A percentile compares a stretch with the other conserved stretches of the same genome.
phyloP scores from a whole-genome alignment of 148 eudicot species.

The Cornus kousa region DNA sequence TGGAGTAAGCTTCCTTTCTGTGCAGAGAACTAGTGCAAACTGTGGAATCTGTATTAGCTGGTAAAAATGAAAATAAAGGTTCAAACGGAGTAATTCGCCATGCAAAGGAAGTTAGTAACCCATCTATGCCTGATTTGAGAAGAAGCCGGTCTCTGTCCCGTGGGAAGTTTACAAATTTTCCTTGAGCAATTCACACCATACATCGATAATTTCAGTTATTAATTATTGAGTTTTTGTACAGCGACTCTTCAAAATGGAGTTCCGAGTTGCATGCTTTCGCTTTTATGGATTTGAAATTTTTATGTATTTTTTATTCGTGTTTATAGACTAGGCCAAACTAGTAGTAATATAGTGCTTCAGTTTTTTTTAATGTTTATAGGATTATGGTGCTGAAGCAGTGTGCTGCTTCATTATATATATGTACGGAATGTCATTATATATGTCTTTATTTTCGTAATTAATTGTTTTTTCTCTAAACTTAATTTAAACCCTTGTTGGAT shows the following conservation, averaged over 20 bases:
- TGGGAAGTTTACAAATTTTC: slow-evolving; percentile 54
- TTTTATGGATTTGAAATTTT: background rate
- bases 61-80: slow-evolving; percentile 41
- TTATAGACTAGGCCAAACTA: no score
- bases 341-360: background rate
- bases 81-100: slow-evolving; percentile 33
- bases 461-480: no score
- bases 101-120: slow-evolving; percentile 45
- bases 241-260: background rate
- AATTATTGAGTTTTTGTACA: slow-evolving; percentile 19
- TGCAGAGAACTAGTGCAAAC: slow-evolving; percentile 49
- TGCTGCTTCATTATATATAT: no score
- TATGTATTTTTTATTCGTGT: no score
- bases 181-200: slow-evolving; percentile 23
- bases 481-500: no score
- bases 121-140: slow-evolving; percentile 42
- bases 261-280: background rate
- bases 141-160: slow-evolving; percentile 88
- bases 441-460: no score
- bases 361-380: background rate
- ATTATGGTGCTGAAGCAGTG: no score
- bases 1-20: background rate
- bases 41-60: slow-evolving; percentile 34
- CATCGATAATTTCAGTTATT: background rate
- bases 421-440: no score